Percentiles rank a stretch among this genome's conserved stretches.
phyloP scores from a whole-genome alignment of 2,329 filamentous ascomycete genomes.

The Talaromyces sp. region DNA sequence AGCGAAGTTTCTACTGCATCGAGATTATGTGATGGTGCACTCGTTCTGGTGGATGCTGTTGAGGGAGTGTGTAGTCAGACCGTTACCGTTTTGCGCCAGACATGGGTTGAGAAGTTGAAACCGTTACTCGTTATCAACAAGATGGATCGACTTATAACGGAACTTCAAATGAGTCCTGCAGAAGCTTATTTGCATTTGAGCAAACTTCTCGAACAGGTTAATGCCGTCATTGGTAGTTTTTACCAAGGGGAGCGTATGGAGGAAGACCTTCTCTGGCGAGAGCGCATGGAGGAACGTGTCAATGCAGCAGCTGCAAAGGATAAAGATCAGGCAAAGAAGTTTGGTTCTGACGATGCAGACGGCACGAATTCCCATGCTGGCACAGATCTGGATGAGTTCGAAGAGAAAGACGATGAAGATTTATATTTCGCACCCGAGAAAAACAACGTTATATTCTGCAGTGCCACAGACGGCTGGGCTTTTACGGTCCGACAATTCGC shows the following conservation, averaged over 20 bases:
- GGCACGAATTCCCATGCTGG: slow-evolving; percentile 49
- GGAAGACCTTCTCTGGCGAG: slow-evolving; percentile 92
- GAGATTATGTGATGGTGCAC: slow-evolving; percentile 84
- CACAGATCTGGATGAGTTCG: slow-evolving; percentile 57
- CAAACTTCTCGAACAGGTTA: slow-evolving; percentile 90
- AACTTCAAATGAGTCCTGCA: slow-evolving; percentile 84
- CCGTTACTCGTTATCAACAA: slow-evolving; percentile 96
- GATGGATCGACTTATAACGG: slow-evolving; percentile 89
- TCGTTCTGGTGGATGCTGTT: slow-evolving; percentile 92
- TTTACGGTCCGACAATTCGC: slow-evolving; percentile 96
- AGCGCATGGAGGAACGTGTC: slow-evolving; percentile 81
- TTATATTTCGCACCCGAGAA: slow-evolving; percentile 97
- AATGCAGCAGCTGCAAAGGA: slow-evolving; percentile 65
- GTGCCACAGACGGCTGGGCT: slow-evolving; percentile 97
- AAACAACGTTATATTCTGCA: slow-evolving; percentile 98
- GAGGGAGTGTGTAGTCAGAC: slow-evolving; percentile 98
- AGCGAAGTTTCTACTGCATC: slow-evolving; percentile 97
- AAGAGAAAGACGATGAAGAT: slow-evolving; percentile 92
- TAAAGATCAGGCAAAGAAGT: slow-evolving; percentile 39
- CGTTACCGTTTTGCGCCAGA: slow-evolving; percentile 89
- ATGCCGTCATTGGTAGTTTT: slow-evolving; percentile 94
- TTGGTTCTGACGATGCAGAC: slow-evolving; percentile 31
- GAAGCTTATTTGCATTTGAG: slow-evolving; percentile 88
- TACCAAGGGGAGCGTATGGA: slow-evolving; percentile 99
- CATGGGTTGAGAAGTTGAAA: slow-evolving; percentile 93